A percentile compares a stretch with the other conserved stretches of the same genome.
These are phyloP conservation scores for Penicillium verhagenii DNA, from an alignment of 495 filamentous ascomycete species.

Conservation along the genomic window DNA sequence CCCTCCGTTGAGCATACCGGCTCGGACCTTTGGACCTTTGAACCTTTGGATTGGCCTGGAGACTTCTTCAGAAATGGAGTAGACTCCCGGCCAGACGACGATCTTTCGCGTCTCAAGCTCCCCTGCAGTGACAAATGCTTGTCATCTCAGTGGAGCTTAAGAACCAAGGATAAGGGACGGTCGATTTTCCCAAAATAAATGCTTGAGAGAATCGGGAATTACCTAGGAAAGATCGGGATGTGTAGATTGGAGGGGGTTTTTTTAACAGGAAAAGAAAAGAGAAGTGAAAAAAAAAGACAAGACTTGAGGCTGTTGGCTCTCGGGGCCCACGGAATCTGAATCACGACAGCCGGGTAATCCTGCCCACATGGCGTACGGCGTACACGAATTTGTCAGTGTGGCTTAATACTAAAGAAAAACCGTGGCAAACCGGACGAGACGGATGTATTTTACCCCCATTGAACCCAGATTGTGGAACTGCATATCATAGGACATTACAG, in stretches of 20 bases:
- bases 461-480: neutral
- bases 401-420: neutral
- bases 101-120: neutral
- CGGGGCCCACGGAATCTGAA: neutral
- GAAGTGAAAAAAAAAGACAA: too few relatives aligned
- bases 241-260: too few relatives aligned
- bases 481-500: neutral
- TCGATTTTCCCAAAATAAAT: too few relatives aligned
- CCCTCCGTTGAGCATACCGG: neutral
- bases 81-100: neutral
- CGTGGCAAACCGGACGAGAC: conserved; percentile 1
- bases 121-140: conserved; percentile 9
- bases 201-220: too few relatives aligned
- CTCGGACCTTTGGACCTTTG: neutral
- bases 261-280: neutral
- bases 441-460: neutral
- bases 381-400: neutral
- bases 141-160: conserved; percentile 3
- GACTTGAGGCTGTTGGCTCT: neutral
- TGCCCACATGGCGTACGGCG: neutral
- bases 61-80: neutral
- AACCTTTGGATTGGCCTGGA: neutral
- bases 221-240: too few relatives aligned
- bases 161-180: neutral
- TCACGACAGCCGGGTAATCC: neutral